A percentile compares a stretch with the other conserved stretches of the same genome.
Evolutionary conservation across 768 basidiomycete genomes (phyloP).

Genomic region (Boletus sp.): DNA sequence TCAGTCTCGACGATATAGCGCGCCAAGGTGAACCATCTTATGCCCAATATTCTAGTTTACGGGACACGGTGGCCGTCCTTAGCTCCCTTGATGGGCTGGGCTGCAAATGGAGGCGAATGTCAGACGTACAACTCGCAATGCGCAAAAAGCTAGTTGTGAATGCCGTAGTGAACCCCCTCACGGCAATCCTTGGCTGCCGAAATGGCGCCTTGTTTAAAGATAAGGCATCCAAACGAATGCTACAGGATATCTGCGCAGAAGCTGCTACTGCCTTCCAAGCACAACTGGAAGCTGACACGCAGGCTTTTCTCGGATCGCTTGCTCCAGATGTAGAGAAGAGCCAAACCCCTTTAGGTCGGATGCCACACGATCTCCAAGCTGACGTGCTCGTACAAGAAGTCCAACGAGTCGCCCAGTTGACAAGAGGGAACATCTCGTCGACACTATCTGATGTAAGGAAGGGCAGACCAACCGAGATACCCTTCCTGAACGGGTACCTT

Average conservation of each 20-base stretch:
- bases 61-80: slow-evolving; percentile 65
- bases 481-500: slow-evolving; percentile 82
- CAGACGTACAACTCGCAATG: slow-evolving; percentile 63
- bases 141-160: slow-evolving; percentile 82
- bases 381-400: slow-evolving; percentile 54
- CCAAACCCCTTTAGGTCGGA: slow-evolving; percentile 33
- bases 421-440: slow-evolving; percentile 69
- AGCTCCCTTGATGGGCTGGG: slow-evolving; percentile 53
- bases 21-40: slow-evolving; percentile 33
- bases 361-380: slow-evolving; percentile 46
- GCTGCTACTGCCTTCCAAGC: slow-evolving; percentile 58
- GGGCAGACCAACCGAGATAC: slow-evolving; percentile 70
- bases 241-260: slow-evolving; percentile 63
- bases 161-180: slow-evolving; percentile 79
- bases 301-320: slow-evolving; percentile 24
- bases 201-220: slow-evolving; percentile 71
- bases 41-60: slow-evolving; percentile 56
- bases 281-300: slow-evolving; percentile 43
- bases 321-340: slow-evolving; percentile 18
- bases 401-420: slow-evolving; percentile 52
- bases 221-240: slow-evolving; percentile 41
- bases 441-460: slow-evolving; percentile 72
- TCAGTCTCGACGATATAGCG: slow-evolving; percentile 53
- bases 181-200: slow-evolving; percentile 72
- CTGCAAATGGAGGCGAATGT: slow-evolving; percentile 61